Percentiles rank a stretch among this genome's conserved stretches.
Conservation (phyloP, 371 early-diverging fungal genomes). For the Caulochytrium protostelioides region DNA sequence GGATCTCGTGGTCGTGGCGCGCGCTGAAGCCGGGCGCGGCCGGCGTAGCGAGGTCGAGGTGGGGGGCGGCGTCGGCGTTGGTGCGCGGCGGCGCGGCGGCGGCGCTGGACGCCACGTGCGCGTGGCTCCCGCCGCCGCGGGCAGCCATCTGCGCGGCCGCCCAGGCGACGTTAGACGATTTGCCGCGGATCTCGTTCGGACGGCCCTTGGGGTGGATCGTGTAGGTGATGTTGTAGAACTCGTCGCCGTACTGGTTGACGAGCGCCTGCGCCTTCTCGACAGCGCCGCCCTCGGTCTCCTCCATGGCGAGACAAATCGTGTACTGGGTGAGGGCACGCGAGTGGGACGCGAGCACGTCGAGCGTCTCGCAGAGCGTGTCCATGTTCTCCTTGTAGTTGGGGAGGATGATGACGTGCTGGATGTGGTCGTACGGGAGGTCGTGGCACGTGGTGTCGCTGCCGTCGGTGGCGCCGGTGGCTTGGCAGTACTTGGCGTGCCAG, state of each 20-base stretch:
- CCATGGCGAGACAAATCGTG: constrained; percentile 3
- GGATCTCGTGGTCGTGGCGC: constrained; percentile 22
- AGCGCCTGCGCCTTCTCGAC: constrained; percentile 2
- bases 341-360: constrained; percentile 24
- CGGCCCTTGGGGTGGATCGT: constrained; percentile 28
- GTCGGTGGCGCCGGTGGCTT: constrained; percentile 11
- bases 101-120: constrained; percentile 14
- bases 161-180: constrained; percentile 39
- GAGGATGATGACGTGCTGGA: constrained; percentile 23
- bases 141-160: constrained; percentile 29
- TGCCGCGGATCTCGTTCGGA: constrained; percentile 40
- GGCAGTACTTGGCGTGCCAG: constrained; percentile 17
- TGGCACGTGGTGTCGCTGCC: constrained; percentile 12
- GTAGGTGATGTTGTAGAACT: constrained; percentile 19
- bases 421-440: constrained; percentile 18
- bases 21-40: constrained; percentile 5
- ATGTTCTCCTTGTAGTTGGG: constrained; percentile 30
- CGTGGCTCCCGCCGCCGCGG: constrained; percentile 4
- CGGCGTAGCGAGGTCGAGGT: too few relatives aligned
- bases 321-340: constrained; percentile 16
- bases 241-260: constrained; percentile 12
- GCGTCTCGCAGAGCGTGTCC: constrained; percentile 26
- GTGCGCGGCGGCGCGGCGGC: too few relatives aligned
- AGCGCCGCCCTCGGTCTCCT: neutral
- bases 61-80: too few relatives aligned